Conservation (phyloP, 2,329 filamentous ascomycete species). For the Elsinoe australis region DNA sequence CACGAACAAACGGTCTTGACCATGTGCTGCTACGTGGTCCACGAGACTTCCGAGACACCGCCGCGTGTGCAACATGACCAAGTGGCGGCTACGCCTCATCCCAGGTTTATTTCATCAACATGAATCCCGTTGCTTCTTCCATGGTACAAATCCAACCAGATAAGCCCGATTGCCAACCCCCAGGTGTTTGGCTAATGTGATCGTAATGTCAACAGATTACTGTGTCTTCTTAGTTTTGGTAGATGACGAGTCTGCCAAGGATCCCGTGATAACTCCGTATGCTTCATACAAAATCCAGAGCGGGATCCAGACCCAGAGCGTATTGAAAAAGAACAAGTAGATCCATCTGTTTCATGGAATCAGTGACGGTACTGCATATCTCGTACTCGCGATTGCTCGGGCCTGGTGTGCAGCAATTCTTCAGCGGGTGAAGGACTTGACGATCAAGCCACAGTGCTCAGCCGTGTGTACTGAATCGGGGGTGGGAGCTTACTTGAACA, state of each 20-base stretch:
- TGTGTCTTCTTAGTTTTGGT: not conserved
- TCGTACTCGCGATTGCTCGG: not conserved
- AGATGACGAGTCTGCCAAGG: constrained; percentile 18
- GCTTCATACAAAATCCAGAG: constrained; percentile 50
- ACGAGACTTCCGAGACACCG: not conserved
- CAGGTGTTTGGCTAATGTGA: not conserved
- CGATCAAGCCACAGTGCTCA: not conserved
- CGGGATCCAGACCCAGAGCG: constrained; percentile 54
- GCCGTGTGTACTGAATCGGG: no score
- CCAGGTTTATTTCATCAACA: no score
- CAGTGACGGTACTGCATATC: no score
- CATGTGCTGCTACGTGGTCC: not conserved
- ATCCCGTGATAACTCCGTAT: constrained; percentile 34
- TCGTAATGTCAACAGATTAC: not conserved
- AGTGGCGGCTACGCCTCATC: not conserved
- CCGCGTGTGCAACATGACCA: not conserved
- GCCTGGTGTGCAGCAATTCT: no score
- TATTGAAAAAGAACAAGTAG: constrained; percentile 58
- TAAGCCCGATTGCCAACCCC: not conserved
- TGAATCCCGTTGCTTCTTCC: not conserved
- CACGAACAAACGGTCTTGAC: not conserved
- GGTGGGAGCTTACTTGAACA: constrained; percentile 45
- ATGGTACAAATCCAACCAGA: not conserved
- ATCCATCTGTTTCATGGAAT: constrained; percentile 41
- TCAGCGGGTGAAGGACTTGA: no score